Conservation (phyloP, 1,284 basidiomycete genomes). For the Pseudozyma tsukubaensis region DNA sequence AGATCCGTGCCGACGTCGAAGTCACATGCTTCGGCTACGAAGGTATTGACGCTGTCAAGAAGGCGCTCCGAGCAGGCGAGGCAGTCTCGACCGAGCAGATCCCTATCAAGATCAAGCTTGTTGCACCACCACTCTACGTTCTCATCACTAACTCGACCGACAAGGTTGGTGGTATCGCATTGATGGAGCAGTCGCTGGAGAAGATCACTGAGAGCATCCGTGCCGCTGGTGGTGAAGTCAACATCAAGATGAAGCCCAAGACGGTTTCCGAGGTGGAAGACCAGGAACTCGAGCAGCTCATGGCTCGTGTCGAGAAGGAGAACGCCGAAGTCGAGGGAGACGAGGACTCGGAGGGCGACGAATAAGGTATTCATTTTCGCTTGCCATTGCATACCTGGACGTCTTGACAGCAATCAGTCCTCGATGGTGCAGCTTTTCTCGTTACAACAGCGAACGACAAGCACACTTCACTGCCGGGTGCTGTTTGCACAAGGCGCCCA, state of each 20-base stretch:
- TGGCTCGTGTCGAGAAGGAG: conserved; percentile 68
- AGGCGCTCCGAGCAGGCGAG: conserved; percentile 89
- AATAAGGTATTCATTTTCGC: conserved; percentile 19
- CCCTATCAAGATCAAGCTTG: conserved; percentile 95
- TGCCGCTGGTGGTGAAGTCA: conserved; percentile 79
- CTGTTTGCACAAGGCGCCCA: background rate
- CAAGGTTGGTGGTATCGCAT: conserved; percentile 92
- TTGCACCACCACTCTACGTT: conserved; percentile 96
- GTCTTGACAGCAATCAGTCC: too few relatives aligned
- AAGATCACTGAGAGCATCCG: conserved; percentile 87
- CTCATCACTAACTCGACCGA: conserved; percentile 95
- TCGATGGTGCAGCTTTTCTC: too few relatives aligned
- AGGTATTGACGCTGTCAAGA: conserved; percentile 98
- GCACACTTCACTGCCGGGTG: too few relatives aligned
- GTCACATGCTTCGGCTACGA: conserved; percentile 95
- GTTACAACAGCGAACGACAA: too few relatives aligned
- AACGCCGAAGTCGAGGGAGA: conserved; percentile 68
- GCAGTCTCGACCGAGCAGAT: conserved; percentile 85
- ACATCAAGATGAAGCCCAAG: conserved; percentile 91
- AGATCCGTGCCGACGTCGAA: conserved; percentile 97
- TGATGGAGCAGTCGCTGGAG: conserved; percentile 92
- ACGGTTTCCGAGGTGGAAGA: conserved; percentile 67
- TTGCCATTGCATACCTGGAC: conserved; percentile 12
- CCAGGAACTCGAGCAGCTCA: conserved; percentile 68
- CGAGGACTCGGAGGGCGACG: conserved; percentile 61